phyloP scores from a whole-genome alignment of 2,329 filamentous ascomycete species.

The Ophiostoma sp. region DNA sequence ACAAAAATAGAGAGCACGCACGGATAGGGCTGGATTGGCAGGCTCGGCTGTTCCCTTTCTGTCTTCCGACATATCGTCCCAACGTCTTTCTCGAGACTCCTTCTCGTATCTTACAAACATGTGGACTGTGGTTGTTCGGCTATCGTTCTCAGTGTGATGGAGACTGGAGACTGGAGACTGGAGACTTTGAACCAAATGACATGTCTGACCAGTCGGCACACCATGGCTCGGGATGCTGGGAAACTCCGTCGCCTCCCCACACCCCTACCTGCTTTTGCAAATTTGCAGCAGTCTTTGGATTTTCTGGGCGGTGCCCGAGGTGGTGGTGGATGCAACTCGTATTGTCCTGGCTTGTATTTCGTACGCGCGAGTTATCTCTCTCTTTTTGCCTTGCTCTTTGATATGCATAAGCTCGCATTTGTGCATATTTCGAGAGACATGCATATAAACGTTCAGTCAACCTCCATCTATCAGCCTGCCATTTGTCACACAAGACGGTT shows the following conservation, averaged over 20 bases:
- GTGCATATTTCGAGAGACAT: background rate
- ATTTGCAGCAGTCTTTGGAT: background rate
- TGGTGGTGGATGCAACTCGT: constrained; percentile 11
- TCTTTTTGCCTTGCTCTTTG: background rate
- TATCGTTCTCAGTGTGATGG: background rate
- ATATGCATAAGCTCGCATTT: background rate
- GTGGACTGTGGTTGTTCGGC: background rate
- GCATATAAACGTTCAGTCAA: no score
- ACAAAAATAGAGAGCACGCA: background rate
- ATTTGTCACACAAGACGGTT: constrained; percentile 2
- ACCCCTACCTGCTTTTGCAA: constrained; percentile 19
- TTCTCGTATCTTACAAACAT: background rate
- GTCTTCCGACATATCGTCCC: background rate
- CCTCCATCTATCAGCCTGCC: background rate
- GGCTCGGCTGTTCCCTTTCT: constrained; percentile 11
- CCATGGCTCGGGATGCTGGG: constrained; percentile 1
- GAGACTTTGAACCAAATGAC: background rate
- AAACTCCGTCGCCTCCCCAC: background rate
- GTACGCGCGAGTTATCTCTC: background rate
- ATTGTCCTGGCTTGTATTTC: background rate
- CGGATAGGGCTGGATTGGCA: constrained; percentile 17
- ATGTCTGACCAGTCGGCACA: background rate
- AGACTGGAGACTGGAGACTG: constrained; percentile 7
- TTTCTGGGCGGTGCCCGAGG: background rate
- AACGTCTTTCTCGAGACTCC: background rate